Conservation (phyloP, 331 rosid species). For the Phaseolus coccineus region DNA sequence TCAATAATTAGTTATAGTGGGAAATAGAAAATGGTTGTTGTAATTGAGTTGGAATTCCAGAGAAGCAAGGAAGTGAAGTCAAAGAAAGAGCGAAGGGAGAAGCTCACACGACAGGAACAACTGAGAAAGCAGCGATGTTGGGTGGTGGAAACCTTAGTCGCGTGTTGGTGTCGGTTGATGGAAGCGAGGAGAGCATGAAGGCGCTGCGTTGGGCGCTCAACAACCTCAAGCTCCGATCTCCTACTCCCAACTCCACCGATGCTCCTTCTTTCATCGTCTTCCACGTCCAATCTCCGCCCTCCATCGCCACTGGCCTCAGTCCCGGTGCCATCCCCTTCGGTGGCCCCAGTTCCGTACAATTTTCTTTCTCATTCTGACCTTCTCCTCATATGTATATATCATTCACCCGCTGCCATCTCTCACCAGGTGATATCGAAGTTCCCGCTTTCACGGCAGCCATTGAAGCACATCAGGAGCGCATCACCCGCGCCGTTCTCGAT, state of each 20-base stretch:
- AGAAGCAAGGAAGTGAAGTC: background rate
- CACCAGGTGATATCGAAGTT: slow-evolving; percentile 72
- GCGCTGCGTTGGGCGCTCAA: slow-evolving; percentile 78
- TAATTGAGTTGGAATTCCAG: background rate
- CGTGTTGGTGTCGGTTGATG: slow-evolving; percentile 83
- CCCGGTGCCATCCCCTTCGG: slow-evolving; percentile 88
- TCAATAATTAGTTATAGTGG: too few species aligned
- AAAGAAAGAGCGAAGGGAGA: background rate
- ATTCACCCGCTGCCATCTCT: background rate
- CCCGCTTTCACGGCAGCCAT: slow-evolving; percentile 93
- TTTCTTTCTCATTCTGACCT: too few species aligned
- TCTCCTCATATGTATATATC: background rate
- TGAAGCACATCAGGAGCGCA: slow-evolving; percentile 92
- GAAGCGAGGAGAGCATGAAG: slow-evolving; percentile 87
- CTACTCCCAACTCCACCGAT: slow-evolving; percentile 46
- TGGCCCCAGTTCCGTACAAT: slow-evolving; percentile 73
- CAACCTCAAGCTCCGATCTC: slow-evolving; percentile 78
- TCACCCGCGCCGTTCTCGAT: slow-evolving; percentile 67
- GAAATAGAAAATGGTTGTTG: too few species aligned
- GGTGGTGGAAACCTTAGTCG: slow-evolving; percentile 59
- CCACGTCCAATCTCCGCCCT: slow-evolving; percentile 85
- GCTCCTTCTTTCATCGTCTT: slow-evolving; percentile 57
- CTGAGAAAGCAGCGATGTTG: slow-evolving; percentile 44
- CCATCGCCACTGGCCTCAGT: slow-evolving; percentile 75
- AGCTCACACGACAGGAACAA: background rate